Base-by-base conservation (phyloP, 2,329 filamentous ascomycete genomes). In the Lasiodiplodia sp. region DNA sequence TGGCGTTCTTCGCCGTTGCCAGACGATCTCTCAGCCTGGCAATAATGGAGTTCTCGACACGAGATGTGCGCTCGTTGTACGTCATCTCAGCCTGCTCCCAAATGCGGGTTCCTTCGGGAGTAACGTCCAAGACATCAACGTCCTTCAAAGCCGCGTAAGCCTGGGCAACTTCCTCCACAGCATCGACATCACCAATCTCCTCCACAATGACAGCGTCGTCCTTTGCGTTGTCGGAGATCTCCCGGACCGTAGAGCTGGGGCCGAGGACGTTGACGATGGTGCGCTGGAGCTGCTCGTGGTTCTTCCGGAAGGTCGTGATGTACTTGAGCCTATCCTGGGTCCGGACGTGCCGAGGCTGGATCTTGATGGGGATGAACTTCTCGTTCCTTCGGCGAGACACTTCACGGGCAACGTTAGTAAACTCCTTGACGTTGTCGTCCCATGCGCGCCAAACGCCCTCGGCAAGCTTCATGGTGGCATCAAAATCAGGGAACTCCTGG, bases 1-100 rank as follows among this genome's bases (percentile, higher is more conserved):
- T 98, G 51, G 96, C 96, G 71, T 94, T 97, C 85, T 97, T 97
- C 14, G 96, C 95, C 7, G 94, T 97, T 16, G 94, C 96, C 68
- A 99, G 87, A 69, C 96, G 92, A 80, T 99, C 96, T 75, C 96
- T 88, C 38, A 99, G 86, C 66, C 94, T 88, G 40, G 96, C 94
- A 78, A 99, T 99, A 80, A 99, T 99, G 3, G 96, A 97, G 81
- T 99, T 99, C 79, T 99, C 96, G 4, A 99, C 96, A 70, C 96
- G 90, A 21, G 96, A 95, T 11, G 96, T 99, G 49, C 96, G 91
- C 79, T 99, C 96, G 73, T 97, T 98, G 85, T 99, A 99, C 49
- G 92, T 91, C 73, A 95, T 93, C 81, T 99, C 96, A 18, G 95
- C 96, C 74, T 94, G 91, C 49, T 94, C 93, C 93, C 96, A 99